A percentile compares a stretch with the other conserved stretches of the same genome.
Conservation (phyloP, 208 protist species). For the Leishmania guyanensis region DNA sequence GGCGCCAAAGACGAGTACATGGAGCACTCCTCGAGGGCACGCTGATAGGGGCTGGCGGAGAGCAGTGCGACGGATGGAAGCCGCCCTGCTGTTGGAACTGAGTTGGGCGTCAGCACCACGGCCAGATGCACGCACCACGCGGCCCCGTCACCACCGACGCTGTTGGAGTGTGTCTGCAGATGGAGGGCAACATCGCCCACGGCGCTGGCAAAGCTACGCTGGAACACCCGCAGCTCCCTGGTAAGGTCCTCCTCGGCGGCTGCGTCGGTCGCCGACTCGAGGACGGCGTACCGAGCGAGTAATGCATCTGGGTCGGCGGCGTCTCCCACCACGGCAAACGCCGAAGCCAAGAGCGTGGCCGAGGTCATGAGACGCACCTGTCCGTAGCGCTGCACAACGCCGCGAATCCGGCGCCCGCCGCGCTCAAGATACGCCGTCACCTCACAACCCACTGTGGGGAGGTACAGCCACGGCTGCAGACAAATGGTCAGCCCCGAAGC, state of each 20-base stretch:
- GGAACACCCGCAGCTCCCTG: conserved; percentile 49
- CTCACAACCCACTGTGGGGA: conserved; percentile 78
- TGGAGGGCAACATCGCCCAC: conserved; percentile 38
- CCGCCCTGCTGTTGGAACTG: neutral
- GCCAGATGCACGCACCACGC: conserved; percentile 72
- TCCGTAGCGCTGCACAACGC: conserved; percentile 70
- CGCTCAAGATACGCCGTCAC: conserved; percentile 61
- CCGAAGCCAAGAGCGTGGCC: conserved; percentile 40
- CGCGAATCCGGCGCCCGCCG: conserved; percentile 52
- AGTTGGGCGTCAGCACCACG: conserved; percentile 20
- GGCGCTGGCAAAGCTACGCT: conserved; percentile 28
- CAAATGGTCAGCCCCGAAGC: conserved; percentile 42
- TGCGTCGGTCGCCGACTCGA: conserved; percentile 43
- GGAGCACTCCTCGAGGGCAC: conserved; percentile 64
- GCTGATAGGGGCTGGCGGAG: conserved; percentile 54
- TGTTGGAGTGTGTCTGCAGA: conserved; percentile 26
- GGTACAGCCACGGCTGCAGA: conserved; percentile 74
- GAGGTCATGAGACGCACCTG: conserved; percentile 83
- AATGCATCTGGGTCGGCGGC: conserved; percentile 16
- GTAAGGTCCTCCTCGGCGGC: conserved; percentile 51
- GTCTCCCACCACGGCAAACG: neutral
- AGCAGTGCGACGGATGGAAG: conserved; percentile 49
- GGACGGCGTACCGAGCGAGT: conserved; percentile 39
- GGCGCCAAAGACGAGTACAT: conserved; percentile 40
- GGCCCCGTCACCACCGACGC: conserved; percentile 17